Evolutionary conservation across 495 filamentous ascomycete species (phyloP), one percentile per base, ranked within the genome.

Genomic region (Xylaria telfairii): DNA sequence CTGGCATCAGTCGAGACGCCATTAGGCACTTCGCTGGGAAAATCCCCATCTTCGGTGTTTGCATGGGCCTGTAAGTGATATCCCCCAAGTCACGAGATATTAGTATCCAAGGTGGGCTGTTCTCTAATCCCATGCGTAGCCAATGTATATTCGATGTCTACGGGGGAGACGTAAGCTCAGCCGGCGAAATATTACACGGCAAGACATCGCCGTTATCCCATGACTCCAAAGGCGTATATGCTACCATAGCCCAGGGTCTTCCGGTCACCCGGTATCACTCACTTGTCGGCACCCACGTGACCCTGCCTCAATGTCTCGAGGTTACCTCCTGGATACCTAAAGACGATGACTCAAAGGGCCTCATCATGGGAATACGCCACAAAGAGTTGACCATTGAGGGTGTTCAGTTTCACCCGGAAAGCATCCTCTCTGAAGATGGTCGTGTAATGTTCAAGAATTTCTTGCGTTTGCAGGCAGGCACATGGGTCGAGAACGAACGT

Each of bases 281-380:
- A 0, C 89, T 99, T 5, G 96, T 96, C 15, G 96, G 96, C 65
- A 98, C 94, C 0, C 93, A 96, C 68, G 88, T 92, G 3, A 96
- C 94, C 8, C 87, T 99, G 30, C 96, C 96, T 8, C 87, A 92
- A 26, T 93, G 89, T 60, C 87, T 99, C 63, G 93, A 98, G 80
- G 91, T 98, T 17, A 91, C 93, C 0, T 97, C 96, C n/a, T 95
- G 91, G 90, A 91, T 91, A 21, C 83, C 88, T n/a, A 91, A 90
- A 44, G 84, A 84, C n/a, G 84, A 87, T 57, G 83, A 82, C 61
- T 89, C 84, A 21, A 91, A 90, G 71, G 89, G 90, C 13, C 89
- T 98, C 56, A 99, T 99, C 72, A 98, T 98, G 96, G 96, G 96
- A 24, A 90, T 98, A 13, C 88, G 96, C 26, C 96, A 99, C 83